These are phyloP conservation scores for Verbascum thapsus DNA, from an alignment of 257 asterid genomes.

Conservation along the genomic window DNA sequence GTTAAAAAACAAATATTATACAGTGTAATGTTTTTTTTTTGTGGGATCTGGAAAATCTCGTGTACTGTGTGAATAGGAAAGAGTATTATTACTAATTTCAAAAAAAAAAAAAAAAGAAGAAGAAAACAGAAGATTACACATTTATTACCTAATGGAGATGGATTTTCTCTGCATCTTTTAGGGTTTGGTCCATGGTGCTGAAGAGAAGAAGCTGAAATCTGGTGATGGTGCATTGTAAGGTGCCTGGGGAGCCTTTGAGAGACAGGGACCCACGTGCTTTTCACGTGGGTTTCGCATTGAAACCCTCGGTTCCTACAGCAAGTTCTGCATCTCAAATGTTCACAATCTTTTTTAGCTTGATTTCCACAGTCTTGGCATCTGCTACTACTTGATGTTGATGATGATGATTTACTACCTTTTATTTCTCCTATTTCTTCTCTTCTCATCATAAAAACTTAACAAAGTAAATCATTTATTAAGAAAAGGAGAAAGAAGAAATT, in stretches of 20 bases:
- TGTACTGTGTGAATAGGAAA: constrained; percentile 21
- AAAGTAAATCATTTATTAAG: no score
- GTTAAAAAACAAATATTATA: constrained; percentile 16
- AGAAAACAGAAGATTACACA: no score
- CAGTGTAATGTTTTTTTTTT: constrained; percentile 13
- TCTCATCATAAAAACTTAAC: no score
- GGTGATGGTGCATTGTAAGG: constrained; percentile 43
- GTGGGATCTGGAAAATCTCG: constrained; percentile 36
- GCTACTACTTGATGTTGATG: no score
- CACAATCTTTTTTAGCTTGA: constrained; percentile 77
- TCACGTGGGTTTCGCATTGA: constrained; percentile 73
- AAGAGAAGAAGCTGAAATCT: no score
- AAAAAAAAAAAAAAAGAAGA: no score
- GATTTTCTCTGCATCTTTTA: constrained; percentile 60
- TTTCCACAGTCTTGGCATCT: constrained; percentile 84
- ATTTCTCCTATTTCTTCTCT: no score
- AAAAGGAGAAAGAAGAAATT: no score
- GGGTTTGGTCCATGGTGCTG: constrained; percentile 49
- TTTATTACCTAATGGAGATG: constrained; percentile 47
- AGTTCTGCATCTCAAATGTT: constrained; percentile 61
- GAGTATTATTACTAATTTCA: background rate
- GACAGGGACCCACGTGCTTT: constrained; percentile 83
- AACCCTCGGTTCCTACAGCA: constrained; percentile 76
- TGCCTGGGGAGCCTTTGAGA: constrained; percentile 51
- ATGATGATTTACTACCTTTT: constrained; percentile 29